Conservation (phyloP, 768 basidiomycete species). For the Boletus pseudo-olivaceus region DNA sequence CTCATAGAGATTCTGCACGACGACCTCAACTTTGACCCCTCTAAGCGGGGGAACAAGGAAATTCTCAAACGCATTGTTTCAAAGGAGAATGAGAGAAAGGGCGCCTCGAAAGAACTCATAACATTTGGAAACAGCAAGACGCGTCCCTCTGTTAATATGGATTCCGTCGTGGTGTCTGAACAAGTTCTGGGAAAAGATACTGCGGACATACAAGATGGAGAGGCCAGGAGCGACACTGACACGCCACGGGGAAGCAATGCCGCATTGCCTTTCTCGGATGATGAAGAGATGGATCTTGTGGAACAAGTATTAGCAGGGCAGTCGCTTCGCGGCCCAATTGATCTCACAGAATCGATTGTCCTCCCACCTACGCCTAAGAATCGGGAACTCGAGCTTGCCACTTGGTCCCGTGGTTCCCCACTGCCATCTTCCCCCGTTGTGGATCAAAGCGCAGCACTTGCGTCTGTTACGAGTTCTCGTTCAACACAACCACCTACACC, state of each 20-base stretch:
- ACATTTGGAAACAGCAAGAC: constrained; percentile 35
- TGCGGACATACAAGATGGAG: constrained; percentile 23
- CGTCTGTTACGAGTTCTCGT: constrained; percentile 10
- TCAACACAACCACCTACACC: constrained; percentile 1
- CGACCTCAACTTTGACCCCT: constrained; percentile 91
- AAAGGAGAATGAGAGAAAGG: constrained; percentile 60
- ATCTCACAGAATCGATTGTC: constrained; percentile 82
- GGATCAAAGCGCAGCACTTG: constrained; percentile 34
- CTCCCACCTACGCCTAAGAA: constrained; percentile 83
- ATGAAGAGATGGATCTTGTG: constrained; percentile 94
- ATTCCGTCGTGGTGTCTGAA: constrained; percentile 29
- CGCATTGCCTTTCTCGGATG: constrained; percentile 35
- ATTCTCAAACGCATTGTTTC: constrained; percentile 71
- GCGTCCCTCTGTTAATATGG: constrained; percentile 16
- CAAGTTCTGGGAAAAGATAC: constrained; percentile 31
- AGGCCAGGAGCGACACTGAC: constrained; percentile 2
- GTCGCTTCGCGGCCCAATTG: constrained; percentile 67
- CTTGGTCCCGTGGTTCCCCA: constrained; percentile 65
- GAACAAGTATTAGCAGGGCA: constrained; percentile 87
- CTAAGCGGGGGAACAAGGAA: constrained; percentile 80
- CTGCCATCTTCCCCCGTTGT: constrained; percentile 46
- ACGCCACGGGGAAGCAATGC: constrained; percentile 23
- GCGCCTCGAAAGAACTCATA: constrained; percentile 54
- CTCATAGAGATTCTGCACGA: constrained; percentile 86
- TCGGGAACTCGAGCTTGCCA: constrained; percentile 78